These are phyloP conservation scores for Penicillium expansum DNA, from an alignment of 2,329 filamentous ascomycete species.

Conservation along the genomic window DNA sequence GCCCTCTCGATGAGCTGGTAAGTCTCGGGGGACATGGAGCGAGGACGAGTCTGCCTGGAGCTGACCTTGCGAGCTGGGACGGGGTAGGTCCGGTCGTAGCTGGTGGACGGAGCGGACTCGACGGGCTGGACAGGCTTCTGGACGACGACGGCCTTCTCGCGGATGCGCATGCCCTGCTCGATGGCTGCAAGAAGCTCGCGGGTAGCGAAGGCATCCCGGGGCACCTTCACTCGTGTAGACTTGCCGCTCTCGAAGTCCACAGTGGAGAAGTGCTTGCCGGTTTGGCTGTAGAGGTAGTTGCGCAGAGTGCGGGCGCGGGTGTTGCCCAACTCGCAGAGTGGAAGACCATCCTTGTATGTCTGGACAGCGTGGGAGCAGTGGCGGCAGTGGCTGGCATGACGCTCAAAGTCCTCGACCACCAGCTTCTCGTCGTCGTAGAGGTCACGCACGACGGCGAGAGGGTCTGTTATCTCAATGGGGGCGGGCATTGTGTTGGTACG, in stretches of 20 bases:
- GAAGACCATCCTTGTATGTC: conserved; percentile 21
- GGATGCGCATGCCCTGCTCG: conserved; percentile 40
- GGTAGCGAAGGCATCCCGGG: conserved; percentile 35
- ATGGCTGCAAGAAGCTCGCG: conserved; percentile 43
- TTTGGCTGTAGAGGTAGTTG: conserved; percentile 38
- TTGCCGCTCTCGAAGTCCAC: conserved; percentile 42
- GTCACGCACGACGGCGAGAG: conserved; percentile 34
- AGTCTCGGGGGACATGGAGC: conserved; percentile 16
- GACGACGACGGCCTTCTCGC: conserved; percentile 11
- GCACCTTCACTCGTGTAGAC: conserved; percentile 44
- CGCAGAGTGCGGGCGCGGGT: conserved; percentile 35
- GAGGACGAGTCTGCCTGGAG: conserved; percentile 15
- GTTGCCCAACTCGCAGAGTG: conserved; percentile 38
- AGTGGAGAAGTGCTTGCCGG: conserved; percentile 41
- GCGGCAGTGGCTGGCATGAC: conserved; percentile 37
- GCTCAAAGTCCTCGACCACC: conserved; percentile 38
- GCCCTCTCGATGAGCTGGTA: conserved; percentile 20
- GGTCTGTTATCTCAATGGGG: conserved; percentile 24
- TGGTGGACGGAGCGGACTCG: conserved; percentile 19
- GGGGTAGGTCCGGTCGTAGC: conserved; percentile 36
- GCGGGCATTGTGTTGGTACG: conserved; percentile 34
- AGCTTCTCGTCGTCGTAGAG: conserved; percentile 37
- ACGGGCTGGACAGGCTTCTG: conserved; percentile 12
- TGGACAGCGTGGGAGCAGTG: conserved; percentile 32
- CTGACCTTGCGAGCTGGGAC: conserved; percentile 23